phyloP scores from a whole-genome alignment of 2,329 filamentous ascomycete species.

The Talaromyces verruculosus region DNA sequence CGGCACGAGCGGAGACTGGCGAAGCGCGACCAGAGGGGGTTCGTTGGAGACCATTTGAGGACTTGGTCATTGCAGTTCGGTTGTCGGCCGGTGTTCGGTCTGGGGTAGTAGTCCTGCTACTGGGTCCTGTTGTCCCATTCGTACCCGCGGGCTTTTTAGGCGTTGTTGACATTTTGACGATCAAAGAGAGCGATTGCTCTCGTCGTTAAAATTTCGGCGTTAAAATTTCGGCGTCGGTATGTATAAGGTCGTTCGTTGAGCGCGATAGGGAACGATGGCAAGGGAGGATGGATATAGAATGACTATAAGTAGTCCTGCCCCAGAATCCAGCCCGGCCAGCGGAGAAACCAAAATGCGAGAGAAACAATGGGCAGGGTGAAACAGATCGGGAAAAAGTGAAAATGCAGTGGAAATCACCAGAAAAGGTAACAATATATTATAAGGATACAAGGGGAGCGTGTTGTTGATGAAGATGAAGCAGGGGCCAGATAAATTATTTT shows the following conservation, averaged over 20 bases:
- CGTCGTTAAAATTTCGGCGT: not conserved
- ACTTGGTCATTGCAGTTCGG: conserved; percentile 34
- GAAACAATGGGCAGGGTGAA: not conserved
- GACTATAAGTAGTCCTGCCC: conserved; percentile 5
- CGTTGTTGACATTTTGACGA: conserved; percentile 13
- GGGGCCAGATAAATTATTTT: conserved; percentile 19
- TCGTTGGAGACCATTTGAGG: conserved; percentile 55
- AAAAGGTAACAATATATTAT: not conserved
- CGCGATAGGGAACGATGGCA: conserved; percentile 5
- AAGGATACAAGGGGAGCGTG: conserved; percentile 7
- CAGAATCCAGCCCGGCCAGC: conserved; percentile 16
- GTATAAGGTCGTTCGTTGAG: not conserved
- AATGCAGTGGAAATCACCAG: not conserved
- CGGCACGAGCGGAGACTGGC: conserved; percentile 70
- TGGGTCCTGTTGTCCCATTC: conserved; percentile 20
- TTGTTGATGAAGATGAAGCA: conserved; percentile 13
- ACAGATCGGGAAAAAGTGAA: conserved; percentile 5
- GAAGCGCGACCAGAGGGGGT: conserved; percentile 63
- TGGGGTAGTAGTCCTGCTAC: conserved; percentile 52
- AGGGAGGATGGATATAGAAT: not conserved
- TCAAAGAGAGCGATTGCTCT: conserved; percentile 13
- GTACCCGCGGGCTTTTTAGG: conserved; percentile 17
- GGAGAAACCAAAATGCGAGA: conserved; percentile 12
- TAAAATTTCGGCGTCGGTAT: not conserved
- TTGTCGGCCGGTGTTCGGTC: conserved; percentile 34